A percentile compares a stretch with the other conserved stretches of the same genome.
Evolutionary conservation across 768 basidiomycete species (phyloP).

Genomic region (Megacollybia marginata): DNA sequence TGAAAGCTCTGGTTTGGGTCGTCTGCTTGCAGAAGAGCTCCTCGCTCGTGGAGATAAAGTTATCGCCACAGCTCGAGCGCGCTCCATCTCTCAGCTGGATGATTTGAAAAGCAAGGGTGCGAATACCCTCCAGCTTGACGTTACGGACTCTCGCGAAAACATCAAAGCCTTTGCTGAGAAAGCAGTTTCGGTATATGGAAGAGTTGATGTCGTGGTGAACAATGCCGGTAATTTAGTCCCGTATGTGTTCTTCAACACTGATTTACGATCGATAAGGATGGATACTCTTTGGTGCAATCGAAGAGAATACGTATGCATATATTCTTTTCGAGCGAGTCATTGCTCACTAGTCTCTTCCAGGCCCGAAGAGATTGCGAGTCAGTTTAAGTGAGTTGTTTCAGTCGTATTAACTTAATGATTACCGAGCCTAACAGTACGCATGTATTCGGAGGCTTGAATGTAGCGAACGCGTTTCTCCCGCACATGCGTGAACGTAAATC

Average conservation of each 20-base stretch:
- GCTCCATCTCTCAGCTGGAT: constrained; percentile 27
- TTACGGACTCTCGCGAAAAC: constrained; percentile 11
- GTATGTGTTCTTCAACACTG: constrained; percentile 9
- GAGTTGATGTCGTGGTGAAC: constrained; percentile 17
- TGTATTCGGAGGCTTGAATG: constrained; percentile 37
- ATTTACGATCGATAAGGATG: constrained; percentile 26
- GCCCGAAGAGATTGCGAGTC: constrained; percentile 32
- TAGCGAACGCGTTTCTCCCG: constrained; percentile 37
- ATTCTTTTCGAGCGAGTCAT: neutral
- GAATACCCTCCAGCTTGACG: constrained; percentile 16
- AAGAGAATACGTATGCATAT: constrained; percentile 23
- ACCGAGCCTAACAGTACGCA: constrained; percentile 21
- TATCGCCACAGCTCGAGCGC: constrained; percentile 36
- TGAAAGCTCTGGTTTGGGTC: constrained; percentile 33
- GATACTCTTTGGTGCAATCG: constrained; percentile 25
- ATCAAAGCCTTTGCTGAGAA: constrained; percentile 12
- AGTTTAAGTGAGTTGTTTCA: constrained; percentile 28
- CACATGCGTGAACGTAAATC: constrained; percentile 35
- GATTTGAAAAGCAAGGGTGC: constrained; percentile 19
- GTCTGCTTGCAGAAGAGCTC: constrained; percentile 29
- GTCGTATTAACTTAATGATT: no score
- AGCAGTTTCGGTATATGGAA: constrained; percentile 14
- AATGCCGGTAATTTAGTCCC: constrained; percentile 22
- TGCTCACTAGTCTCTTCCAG: constrained; percentile 7
- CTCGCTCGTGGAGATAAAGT: constrained; percentile 41